Conservation (phyloP, 2,329 filamentous ascomycete species). For the Calonectria crousiana region DNA sequence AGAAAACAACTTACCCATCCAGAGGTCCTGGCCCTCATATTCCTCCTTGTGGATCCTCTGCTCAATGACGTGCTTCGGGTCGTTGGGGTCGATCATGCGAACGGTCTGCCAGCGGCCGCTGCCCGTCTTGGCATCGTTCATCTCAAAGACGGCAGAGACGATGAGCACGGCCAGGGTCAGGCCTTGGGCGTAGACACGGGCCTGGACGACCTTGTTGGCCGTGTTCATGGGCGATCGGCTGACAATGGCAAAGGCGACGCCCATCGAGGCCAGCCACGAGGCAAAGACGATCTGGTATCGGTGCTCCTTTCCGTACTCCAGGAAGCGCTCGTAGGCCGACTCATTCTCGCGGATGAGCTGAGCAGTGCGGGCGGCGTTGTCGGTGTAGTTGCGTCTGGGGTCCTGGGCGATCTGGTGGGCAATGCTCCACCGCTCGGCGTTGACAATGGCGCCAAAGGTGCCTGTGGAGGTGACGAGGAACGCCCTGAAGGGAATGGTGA, state of each 20-base stretch:
- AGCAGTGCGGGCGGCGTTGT: slow-evolving; percentile 68
- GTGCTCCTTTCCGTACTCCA: slow-evolving; percentile 82
- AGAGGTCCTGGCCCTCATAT: slow-evolving; percentile 90
- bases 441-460: slow-evolving; percentile 89
- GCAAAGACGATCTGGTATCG: slow-evolving; percentile 87
- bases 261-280: slow-evolving; percentile 87
- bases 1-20: slow-evolving; percentile 75
- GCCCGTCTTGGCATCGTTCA: slow-evolving; percentile 79
- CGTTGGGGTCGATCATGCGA: slow-evolving; percentile 81
- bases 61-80: slow-evolving; percentile 86
- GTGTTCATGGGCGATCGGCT: slow-evolving; percentile 80
- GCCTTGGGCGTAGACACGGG: slow-evolving; percentile 92
- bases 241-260: slow-evolving; percentile 78
- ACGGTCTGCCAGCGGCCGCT: slow-evolving; percentile 87
- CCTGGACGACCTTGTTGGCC: slow-evolving; percentile 93
- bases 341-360: slow-evolving; percentile 69
- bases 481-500: slow-evolving; percentile 91
- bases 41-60: slow-evolving; percentile 89
- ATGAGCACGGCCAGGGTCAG: slow-evolving; percentile 87
- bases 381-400: slow-evolving; percentile 74
- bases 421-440: slow-evolving; percentile 78
- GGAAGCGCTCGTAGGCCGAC: slow-evolving; percentile 68
- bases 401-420: slow-evolving; percentile 78
- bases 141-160: slow-evolving; percentile 85
- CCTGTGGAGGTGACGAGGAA: slow-evolving; percentile 87